These are phyloP conservation scores for Yarrowia bubula DNA, from an alignment of 805 yeast species.

Conservation along the genomic window DNA sequence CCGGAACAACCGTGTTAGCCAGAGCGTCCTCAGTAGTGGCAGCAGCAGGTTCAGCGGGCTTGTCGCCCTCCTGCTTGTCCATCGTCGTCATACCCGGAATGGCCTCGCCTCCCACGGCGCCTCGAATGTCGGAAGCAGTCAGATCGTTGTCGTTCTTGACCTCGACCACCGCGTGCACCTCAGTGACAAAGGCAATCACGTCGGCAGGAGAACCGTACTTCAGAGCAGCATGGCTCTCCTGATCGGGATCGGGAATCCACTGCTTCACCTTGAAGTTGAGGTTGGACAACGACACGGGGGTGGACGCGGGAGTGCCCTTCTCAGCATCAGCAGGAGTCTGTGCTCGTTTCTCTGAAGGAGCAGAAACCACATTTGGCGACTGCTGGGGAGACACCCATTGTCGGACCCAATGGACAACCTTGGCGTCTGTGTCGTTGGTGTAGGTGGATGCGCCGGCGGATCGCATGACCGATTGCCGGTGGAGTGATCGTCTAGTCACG, in stretches of 20 bases:
- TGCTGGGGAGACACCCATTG: slow-evolving; percentile 26
- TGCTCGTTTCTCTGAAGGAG: slow-evolving; percentile 11
- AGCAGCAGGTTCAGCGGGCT: slow-evolving; percentile 25
- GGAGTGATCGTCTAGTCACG: slow-evolving; percentile 26
- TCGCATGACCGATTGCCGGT: slow-evolving; percentile 21
- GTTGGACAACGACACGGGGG: slow-evolving; percentile 25
- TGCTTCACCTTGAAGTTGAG: slow-evolving; percentile 38
- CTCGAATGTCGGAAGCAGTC: slow-evolving; percentile 51
- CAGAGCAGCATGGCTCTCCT: slow-evolving; percentile 27
- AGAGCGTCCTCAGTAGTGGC: slow-evolving; percentile 28
- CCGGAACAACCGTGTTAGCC: background rate
- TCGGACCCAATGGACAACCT: slow-evolving; percentile 24
- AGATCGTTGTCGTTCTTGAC: slow-evolving; percentile 38
- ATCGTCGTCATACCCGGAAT: slow-evolving; percentile 44
- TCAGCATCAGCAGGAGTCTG: slow-evolving; percentile 27
- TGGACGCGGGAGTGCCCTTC: slow-evolving; percentile 29
- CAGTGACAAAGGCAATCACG: slow-evolving; percentile 45
- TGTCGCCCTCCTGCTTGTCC: slow-evolving; percentile 33
- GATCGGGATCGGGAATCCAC: slow-evolving; percentile 36
- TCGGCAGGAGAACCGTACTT: slow-evolving; percentile 45
- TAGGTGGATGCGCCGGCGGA: slow-evolving; percentile 4
- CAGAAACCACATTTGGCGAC: slow-evolving; percentile 20
- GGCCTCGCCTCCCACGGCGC: slow-evolving; percentile 53
- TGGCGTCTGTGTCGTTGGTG: slow-evolving; percentile 14
- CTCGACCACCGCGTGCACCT: slow-evolving; percentile 28